Conservation (phyloP, 306 rosid genomes). For the Rosa multiflora region DNA sequence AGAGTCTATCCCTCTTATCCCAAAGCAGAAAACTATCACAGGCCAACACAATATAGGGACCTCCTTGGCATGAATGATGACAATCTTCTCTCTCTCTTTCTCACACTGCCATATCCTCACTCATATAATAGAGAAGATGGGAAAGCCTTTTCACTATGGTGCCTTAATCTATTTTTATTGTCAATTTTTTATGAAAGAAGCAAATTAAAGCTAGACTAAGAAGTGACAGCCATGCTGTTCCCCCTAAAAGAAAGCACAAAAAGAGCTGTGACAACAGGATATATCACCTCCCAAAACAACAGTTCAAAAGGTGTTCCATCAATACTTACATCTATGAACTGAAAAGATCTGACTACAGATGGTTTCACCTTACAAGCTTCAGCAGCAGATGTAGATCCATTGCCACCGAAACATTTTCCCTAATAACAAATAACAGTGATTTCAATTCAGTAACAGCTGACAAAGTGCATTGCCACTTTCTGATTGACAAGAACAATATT, state of each 20-base stretch:
- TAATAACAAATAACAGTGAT: constrained; percentile 29
- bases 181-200: neutral
- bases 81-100: neutral
- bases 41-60: neutral
- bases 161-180: neutral
- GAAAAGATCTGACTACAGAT: constrained; percentile 40
- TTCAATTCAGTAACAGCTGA: neutral
- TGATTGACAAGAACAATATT: neutral
- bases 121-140: neutral
- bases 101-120: neutral
- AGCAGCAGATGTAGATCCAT: constrained; percentile 55
- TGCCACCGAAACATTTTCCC: constrained; percentile 49
- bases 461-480: constrained; percentile 5
- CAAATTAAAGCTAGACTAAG: neutral
- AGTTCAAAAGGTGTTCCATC: too few relatives aligned
- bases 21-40: neutral
- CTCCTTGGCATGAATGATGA: neutral
- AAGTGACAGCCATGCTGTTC: neutral
- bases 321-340: constrained; percentile 61
- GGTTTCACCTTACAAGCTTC: constrained; percentile 58
- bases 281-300: constrained; percentile 7
- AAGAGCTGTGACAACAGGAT: neutral
- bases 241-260: neutral
- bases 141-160: neutral
- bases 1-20: neutral